These are phyloP conservation scores for Scheffersomyces parashehatae DNA, from an alignment of 1,139 yeast genomes.

Conservation along the genomic window DNA sequence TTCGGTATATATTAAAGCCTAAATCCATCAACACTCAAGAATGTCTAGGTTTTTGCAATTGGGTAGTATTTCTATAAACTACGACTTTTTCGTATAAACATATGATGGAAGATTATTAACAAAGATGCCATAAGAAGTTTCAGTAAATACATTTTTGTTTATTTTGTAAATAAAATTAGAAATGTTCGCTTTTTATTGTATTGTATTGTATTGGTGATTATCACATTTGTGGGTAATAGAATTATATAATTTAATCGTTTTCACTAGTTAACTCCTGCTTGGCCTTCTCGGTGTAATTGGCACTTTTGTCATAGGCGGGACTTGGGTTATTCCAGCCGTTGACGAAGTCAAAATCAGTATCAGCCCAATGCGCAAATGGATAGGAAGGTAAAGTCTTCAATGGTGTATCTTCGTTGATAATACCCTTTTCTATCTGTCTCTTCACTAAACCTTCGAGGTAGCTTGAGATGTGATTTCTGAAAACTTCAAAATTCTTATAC, in stretches of 20 bases:
- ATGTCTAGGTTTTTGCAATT: no score
- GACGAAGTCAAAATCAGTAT: constrained; percentile 38
- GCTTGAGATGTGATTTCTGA: constrained; percentile 59
- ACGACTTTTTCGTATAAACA: no score
- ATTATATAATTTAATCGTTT: constrained; percentile 13
- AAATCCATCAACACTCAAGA: no score
- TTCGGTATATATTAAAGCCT: no score
- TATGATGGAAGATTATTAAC: no score
- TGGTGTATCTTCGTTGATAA: constrained; percentile 58
- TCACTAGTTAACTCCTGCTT: constrained; percentile 18
- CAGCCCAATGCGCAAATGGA: constrained; percentile 58
- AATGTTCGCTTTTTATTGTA: no score
- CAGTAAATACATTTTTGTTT: no score
- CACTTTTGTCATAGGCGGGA: constrained; percentile 21
- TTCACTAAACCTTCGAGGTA: constrained; percentile 58
- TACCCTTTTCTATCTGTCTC: constrained; percentile 57
- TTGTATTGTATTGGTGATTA: no score
- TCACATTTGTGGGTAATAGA: no score
- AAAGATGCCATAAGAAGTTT: no score
- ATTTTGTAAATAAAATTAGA: no score
- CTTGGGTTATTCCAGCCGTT: constrained; percentile 50
- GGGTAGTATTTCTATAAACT: no score
- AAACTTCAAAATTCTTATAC: constrained; percentile 59
- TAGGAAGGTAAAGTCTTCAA: constrained; percentile 60
- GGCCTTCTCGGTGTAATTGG: constrained; percentile 24